Evolutionary conservation across 306 rosid genomes (phyloP).

Genomic region (Rubus idaeus): DNA sequence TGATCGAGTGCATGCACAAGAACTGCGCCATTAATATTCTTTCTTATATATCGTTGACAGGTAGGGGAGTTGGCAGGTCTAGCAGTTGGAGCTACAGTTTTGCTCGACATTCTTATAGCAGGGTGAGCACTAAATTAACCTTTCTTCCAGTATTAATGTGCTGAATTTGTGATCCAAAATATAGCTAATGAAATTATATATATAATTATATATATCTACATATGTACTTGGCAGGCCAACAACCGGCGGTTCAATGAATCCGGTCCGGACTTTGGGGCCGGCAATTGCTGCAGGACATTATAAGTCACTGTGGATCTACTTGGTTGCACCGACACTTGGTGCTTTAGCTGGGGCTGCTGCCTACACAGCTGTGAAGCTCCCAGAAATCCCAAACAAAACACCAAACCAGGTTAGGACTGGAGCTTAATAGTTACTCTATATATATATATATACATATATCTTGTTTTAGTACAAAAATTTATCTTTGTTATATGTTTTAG

Average conservation of each 20-base stretch:
- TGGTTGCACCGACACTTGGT: constrained; percentile 55
- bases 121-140: constrained; percentile 39
- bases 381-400: constrained; percentile 9
- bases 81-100: constrained; percentile 55
- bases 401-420: constrained; percentile 13
- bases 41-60: constrained; percentile 26
- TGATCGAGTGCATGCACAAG: no score
- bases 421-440: background rate
- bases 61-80: constrained; percentile 48
- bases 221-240: constrained; percentile 32
- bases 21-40: no score
- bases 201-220: background rate
- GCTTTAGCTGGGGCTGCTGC: constrained; percentile 49
- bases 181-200: background rate
- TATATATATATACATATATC: no score
- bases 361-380: constrained; percentile 44
- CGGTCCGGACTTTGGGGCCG: constrained; percentile 58
- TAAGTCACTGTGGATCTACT: constrained; percentile 47
- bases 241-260: constrained; percentile 69
- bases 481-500: background rate
- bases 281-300: constrained; percentile 42
- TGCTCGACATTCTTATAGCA: constrained; percentile 54
- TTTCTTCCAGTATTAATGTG: background rate
- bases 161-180: no score
- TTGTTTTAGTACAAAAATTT: background rate